Conservation (phyloP, 805 yeast species). For the Saccharomycopsis malanga region DNA sequence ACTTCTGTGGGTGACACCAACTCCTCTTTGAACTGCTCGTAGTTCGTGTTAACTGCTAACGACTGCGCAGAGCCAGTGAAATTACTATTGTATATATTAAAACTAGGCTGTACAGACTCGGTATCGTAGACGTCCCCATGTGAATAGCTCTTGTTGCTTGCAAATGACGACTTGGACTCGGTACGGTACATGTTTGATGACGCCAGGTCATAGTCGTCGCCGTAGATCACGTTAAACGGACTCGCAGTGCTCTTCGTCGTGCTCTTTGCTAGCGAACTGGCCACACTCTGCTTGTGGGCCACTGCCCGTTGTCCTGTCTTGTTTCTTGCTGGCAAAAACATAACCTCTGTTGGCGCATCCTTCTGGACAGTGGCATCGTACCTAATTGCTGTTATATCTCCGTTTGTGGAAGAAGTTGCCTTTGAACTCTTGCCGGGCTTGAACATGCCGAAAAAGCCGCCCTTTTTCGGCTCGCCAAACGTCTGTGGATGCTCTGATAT, state of each 20-base stretch:
- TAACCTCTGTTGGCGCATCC: constrained; percentile 21
- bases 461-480: not conserved
- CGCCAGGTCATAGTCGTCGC: constrained; percentile 4
- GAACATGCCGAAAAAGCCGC: constrained; percentile 19
- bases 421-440: not conserved
- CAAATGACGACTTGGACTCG: constrained; percentile 6
- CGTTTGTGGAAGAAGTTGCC: not conserved
- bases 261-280: constrained; percentile 3
- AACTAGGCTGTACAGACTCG: constrained; percentile 2
- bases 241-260: not conserved
- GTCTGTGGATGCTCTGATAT: not conserved
- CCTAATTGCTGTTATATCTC: constrained; percentile 14
- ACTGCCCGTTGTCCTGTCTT: not conserved
- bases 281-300: constrained; percentile 8
- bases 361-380: constrained; percentile 21
- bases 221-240: constrained; percentile 19
- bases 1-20: constrained; percentile 19
- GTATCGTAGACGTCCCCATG: constrained; percentile 4
- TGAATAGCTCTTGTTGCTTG: constrained; percentile 9
- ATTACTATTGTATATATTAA: constrained; percentile 7
- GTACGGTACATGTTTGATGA: constrained; percentile 1
- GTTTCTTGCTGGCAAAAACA: constrained; percentile 17
- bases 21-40: constrained; percentile 10
- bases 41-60: not conserved
- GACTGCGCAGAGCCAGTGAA: constrained; percentile 6